Evolutionary conservation across 2,329 filamentous ascomycete genomes (phyloP), one percentile per base, ranked within the genome.

Genomic region (Incumbomyces delicatus): DNA sequence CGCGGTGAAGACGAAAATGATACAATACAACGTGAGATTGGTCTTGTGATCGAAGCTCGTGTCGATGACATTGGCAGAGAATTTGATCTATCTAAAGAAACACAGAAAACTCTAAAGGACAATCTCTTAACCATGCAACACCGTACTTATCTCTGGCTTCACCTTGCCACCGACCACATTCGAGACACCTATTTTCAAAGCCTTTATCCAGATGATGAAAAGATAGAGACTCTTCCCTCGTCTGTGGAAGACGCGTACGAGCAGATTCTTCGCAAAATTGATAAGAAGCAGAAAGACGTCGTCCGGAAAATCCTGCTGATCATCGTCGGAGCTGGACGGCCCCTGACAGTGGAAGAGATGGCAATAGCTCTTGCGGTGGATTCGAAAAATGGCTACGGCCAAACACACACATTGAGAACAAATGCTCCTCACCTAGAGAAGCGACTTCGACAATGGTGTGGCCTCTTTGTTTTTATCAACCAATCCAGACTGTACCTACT

Each of bases 131-230:
- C 36, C 1, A 57, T 57, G 27, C 32, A 50, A 13, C 43, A 61
- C 32, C 53, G 60, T 6, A 62, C 60, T 1, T 62, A 61, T 47
- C 53, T 61, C 6, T 62, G 60, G 60, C 35, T 60, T 6, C 38
- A 54, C 44, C 44, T 55, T 10, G 41, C 45, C 14, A 48, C 57
- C 14, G 54, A 57, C 6, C 31, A 47, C 32, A 53, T 60, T 16
- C 32, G 45, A 2, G 33, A 44, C 12, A 50, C 42, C 6, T 40
- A 53, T 14, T 27, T 32, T 22, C 37, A 50, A 36, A 51, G 46
- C 44, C 35, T 50, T 7, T 36, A 31, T 22, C 48, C 38, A 1
- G 31, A 46, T 20, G 39, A 56, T 45, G 47, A 48, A 33, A 39
- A 30, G 18, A 51, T 60, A 18, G 14, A 44, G 16, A 40, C 39